A percentile compares a stretch with the other conserved stretches of the same genome.
phyloP scores from a whole-genome alignment of 192 early-diverging fungal genomes.

The Piromyces sp. region DNA sequence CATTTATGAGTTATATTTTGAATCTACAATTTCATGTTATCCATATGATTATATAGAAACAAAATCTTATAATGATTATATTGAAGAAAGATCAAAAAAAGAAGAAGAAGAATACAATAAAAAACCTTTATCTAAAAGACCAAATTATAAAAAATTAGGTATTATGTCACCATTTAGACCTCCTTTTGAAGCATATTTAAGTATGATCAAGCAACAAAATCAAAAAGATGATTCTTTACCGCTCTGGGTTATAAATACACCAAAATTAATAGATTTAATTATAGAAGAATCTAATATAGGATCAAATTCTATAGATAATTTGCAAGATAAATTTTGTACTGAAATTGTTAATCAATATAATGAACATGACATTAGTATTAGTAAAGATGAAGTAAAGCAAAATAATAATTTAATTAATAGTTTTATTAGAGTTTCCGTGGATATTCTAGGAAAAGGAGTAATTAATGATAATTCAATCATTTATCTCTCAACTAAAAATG shows the following conservation, averaged over 20 bases:
- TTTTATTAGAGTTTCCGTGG: background rate
- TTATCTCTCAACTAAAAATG: background rate
- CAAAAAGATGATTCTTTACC: background rate
- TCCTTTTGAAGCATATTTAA: slow-evolving; percentile 32
- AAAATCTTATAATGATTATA: slow-evolving; percentile 33
- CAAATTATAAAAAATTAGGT: slow-evolving; percentile 58
- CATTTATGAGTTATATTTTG: slow-evolving; percentile 48
- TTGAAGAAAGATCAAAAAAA: slow-evolving; percentile 14
- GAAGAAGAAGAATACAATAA: slow-evolving; percentile 31
- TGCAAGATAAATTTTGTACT: background rate
- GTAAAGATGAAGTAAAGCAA: background rate
- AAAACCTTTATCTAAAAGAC: slow-evolving; percentile 60
- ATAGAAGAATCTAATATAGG: background rate
- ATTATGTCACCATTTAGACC: slow-evolving; percentile 51
- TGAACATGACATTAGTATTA: background rate
- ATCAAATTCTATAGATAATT: background rate
- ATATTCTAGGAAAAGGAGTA: background rate
- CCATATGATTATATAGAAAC: slow-evolving; percentile 76
- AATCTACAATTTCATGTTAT: slow-evolving; percentile 55
- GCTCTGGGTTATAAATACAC: background rate
- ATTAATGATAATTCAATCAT: background rate
- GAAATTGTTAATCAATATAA: background rate
- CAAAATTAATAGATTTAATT: background rate
- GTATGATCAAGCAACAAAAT: background rate
- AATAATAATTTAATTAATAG: background rate